These are phyloP conservation scores for Eutrema salsugineum DNA, from an alignment of 441 rosid genomes.

Conservation along the genomic window DNA sequence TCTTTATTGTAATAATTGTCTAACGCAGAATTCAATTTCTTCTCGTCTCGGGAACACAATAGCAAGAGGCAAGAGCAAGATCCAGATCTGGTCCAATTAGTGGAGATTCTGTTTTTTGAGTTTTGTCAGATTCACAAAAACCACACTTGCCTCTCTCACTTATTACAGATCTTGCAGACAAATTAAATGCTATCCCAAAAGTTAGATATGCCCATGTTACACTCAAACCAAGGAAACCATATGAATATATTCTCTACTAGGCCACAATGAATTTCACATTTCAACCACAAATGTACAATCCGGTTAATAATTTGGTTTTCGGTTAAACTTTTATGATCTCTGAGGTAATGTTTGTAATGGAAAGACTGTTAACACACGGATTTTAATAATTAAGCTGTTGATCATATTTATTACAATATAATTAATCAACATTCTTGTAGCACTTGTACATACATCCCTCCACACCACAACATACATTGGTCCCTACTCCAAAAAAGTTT, in stretches of 20 bases:
- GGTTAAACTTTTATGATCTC: too few species aligned
- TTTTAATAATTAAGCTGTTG: constrained; percentile 10
- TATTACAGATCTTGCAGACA: constrained; percentile 32
- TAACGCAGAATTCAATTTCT: constrained; percentile 2
- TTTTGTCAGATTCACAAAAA: constrained; percentile 21
- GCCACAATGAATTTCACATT: neutral
- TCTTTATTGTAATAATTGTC: constrained; percentile 22
- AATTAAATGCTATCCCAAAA: constrained; percentile 19
- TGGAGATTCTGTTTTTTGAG: constrained; percentile 16
- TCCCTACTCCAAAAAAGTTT: constrained; percentile 24
- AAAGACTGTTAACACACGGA: neutral
- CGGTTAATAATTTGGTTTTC: too few species aligned
- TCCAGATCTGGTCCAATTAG: constrained; percentile 27
- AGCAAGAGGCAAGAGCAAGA: constrained; percentile 16
- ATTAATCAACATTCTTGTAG: constrained; percentile 6
- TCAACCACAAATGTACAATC: neutral
- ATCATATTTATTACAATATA: constrained; percentile 5
- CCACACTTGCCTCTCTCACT: constrained; percentile 16
- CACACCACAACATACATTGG: constrained; percentile 27
- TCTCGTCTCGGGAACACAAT: constrained; percentile 18
- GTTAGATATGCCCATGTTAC: constrained; percentile 28
- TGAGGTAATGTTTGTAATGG: too few species aligned
- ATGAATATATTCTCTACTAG: constrained; percentile 6
- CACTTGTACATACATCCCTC: constrained; percentile 5
- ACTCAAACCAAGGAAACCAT: neutral